Evolutionary conservation across 2,329 filamentous ascomycete genomes (phyloP), one percentile per base, ranked within the genome.

Genomic region (Trichoderma sp.): DNA sequence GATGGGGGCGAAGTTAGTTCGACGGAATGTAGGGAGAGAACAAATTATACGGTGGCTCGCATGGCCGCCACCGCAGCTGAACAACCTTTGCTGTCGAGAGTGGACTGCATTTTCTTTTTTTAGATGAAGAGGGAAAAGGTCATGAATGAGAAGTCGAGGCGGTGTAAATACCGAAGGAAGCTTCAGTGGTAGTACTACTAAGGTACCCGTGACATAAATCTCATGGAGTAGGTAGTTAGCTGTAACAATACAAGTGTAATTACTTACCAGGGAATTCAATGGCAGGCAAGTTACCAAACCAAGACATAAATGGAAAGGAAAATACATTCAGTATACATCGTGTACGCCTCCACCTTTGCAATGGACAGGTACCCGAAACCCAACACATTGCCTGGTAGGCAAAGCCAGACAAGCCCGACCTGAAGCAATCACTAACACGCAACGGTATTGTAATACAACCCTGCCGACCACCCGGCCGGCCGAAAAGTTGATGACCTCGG

Each of bases 1-100:
- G 59, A 52, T 63, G 59, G 60, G 60, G 60, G 60, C 60, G 49
- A 64, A 55, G 59, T 63, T 63, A 8, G 18, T n/a, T 43, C 39
- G 16, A 43, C 7, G 16, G 18, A 43, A 39, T 60, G 59, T 49
- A 64, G 32, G 46, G 30, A 64, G 60, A 37, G 21, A 43, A 43
- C 21, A 26, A 64, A 30, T 21, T 54, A 43, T 18, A 54, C 32
- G 24, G 26, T 3, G 21, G 49, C 60, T 43, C n/a, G 49, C 60
- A 55, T 55, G 59, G 46, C 32, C 46, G 37, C 54, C 16, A 58
- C 30, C 16, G 37, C 21, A 52, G 59, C 43, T 51, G 59, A 61
- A 8, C 39, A 24, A 13, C 28, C 46, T 61, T 61, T 24, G 46
- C 46, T 30, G 4, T 13, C 14, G 39, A 34, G 2, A 28, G 24